Evolutionary conservation across 306 rosid species (phyloP), one percentile per base, ranked within the genome.

Genomic region (Senna tora): DNA sequence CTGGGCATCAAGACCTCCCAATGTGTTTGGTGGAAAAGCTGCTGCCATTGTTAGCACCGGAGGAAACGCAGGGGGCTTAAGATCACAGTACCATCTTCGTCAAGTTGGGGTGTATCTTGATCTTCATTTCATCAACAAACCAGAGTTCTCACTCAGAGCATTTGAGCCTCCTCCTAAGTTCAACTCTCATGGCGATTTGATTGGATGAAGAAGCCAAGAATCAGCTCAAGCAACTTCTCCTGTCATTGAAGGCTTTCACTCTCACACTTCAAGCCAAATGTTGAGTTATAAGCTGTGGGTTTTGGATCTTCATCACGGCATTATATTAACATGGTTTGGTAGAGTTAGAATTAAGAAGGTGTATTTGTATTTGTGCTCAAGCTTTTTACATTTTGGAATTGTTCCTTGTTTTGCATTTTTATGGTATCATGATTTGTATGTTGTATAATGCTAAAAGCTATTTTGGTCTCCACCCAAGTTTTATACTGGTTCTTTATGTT

Each of bases 71-170:
- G 88, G 90, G 4, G 92, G 90, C 0, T 88, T 78, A 11, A 66
- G 79, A 32, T 56, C 82, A 6, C 92, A 88, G 14, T 85, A 70
- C 34, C 92, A 85, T 75, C 90, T 88, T 60, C 90, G 90, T 9
- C 92, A 85, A 32, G 78, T 83, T 20, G 92, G 92, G 43, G 76
- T 88, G 12, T 88, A 15, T 72, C 70, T 88, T 30, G 88, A 88
- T 71, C 80, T 88, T 51, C 92, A 85, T 76, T 87, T 85, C 86
- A 81, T 87, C 17, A 87, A 87, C 79, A 87, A 85, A 39, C 92
- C 89, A 4, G 84, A 78, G 80, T 78, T 81, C 50, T 78, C 73
- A 79, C 51, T 87, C 70, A 65, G 74, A 0, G 92, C 75, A 5
- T 72, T 76, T 54, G 67, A 83, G 46, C 83, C 86, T 47, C 92